Evolutionary conservation across 306 rosid species (phyloP).

Genomic region (Medicago truncatula): DNA sequence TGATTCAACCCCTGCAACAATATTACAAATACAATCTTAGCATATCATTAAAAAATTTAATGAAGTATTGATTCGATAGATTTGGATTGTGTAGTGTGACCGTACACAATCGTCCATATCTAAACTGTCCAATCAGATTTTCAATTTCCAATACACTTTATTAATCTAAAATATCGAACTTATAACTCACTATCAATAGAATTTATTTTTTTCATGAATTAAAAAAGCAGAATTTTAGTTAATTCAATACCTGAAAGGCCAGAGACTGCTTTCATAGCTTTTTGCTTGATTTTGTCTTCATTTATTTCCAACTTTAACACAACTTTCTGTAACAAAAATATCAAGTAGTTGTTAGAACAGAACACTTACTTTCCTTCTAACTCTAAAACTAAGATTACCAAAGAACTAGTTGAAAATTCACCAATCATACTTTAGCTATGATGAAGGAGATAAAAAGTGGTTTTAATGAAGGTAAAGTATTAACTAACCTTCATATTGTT

Average conservation of each 20-base stretch:
- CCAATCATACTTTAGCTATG: background rate
- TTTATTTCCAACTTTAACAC: constrained; percentile 54
- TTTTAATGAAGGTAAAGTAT: background rate
- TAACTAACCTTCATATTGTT: constrained; percentile 49
- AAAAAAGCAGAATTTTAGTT: background rate
- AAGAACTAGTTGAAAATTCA: background rate
- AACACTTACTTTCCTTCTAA: background rate
- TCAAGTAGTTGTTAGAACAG: background rate
- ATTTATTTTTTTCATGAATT: background rate
- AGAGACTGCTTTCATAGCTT: constrained; percentile 66
- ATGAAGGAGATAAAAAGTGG: background rate
- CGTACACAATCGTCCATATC: background rate
- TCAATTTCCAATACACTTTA: too few relatives aligned
- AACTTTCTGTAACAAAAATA: constrained; percentile 54
- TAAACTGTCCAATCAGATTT: background rate
- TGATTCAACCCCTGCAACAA: constrained; percentile 59
- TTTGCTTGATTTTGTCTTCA: constrained; percentile 56
- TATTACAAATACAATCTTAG: constrained; percentile 24
- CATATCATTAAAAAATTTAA: background rate
- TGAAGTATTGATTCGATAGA: background rate
- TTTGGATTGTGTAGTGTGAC: background rate
- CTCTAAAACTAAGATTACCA: too few relatives aligned
- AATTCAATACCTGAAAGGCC: constrained; percentile 58
- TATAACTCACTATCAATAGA: background rate
- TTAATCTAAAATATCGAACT: too few relatives aligned